Evolutionary conservation across 2,329 filamentous ascomycete genomes (phyloP), one percentile per base, ranked within the genome.

Genomic region (Fusarium sp.): DNA sequence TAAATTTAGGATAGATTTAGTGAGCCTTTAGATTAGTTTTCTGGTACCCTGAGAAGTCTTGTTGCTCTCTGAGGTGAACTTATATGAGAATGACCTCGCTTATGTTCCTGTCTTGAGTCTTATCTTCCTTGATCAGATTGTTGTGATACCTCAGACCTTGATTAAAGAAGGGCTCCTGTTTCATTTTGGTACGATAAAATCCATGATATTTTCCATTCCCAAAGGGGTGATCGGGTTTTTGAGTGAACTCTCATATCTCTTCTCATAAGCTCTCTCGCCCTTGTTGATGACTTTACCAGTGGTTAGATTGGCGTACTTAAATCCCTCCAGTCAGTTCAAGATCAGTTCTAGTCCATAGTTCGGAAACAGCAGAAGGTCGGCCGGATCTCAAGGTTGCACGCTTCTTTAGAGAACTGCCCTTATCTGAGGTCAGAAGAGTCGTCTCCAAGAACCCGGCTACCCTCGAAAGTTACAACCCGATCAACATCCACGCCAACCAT

Each of bases 381-480:
- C 12, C 50, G 69, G 38, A 37, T 21, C 53, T 80, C 13, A 70
- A 80, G 40, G 70, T 82, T 21, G 77, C 76, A 15, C 81, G 81
- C 65, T 83, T 83, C 69, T 81, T 77, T 37, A 81, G 83, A 73
- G 80, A 82, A 64, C 69, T 82, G 18, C 78, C 79, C 12, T 23
- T 81, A 23, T 60, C 69, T 19, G 57, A 21, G 6, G 38, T 78
- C 43, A 77, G 77, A 13, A 61, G 59, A 44, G 73, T 81, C 10
- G 77, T 82, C 8, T 71, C 78, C 5, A 80, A 77, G 49, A 66
- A 78, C 5, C 83, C 80, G 3, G 80, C 80, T 4, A 79, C 69
- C 9, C 33, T 83, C 13, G 76, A 77, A 28, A 79, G 78, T 15
- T 80, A 80, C 53, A 73, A 60, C 30, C 28, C 74, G 3, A 62